Percentiles rank a stretch among this genome's conserved stretches.
These are phyloP conservation scores for Camellia sinensis DNA, from an alignment of 148 eudicot genomes.

Conservation along the genomic window DNA sequence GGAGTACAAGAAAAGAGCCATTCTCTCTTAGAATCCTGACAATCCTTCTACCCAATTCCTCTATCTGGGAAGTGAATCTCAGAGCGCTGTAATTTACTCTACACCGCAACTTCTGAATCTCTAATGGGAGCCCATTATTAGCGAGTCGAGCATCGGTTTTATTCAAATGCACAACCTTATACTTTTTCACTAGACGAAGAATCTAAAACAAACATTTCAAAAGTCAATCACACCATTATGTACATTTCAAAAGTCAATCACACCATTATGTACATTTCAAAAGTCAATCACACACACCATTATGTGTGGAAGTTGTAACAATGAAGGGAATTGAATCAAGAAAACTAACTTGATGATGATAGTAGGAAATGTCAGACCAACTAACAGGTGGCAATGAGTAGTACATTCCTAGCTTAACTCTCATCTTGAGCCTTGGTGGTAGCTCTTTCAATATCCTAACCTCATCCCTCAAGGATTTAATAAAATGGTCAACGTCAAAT, in stretches of 20 bases:
- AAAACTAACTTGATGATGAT: constrained; percentile 53
- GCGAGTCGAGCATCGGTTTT: constrained; percentile 76
- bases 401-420: constrained; percentile 49
- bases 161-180: constrained; percentile 68
- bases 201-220: constrained; percentile 36
- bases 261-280: constrained; percentile 9
- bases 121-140: constrained; percentile 59
- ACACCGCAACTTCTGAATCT: constrained; percentile 64
- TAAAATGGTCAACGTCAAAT: constrained; percentile 67
- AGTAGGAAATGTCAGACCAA: constrained; percentile 79
- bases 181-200: constrained; percentile 57
- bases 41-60: constrained; percentile 59
- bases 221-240: constrained; percentile 13
- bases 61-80: constrained; percentile 66
- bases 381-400: constrained; percentile 68
- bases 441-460: constrained; percentile 67
- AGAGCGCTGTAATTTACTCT: constrained; percentile 59
- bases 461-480: constrained; percentile 63
- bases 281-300: constrained; percentile 11
- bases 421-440: constrained; percentile 52
- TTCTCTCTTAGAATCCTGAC: constrained; percentile 50
- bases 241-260: constrained; percentile 15
- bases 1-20: constrained; percentile 67
- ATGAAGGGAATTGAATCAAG: background rate
- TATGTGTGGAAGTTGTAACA: background rate